Evolutionary conservation across 1,284 basidiomycete species (phyloP).

Genomic region (Farysia itapuensis): DNA sequence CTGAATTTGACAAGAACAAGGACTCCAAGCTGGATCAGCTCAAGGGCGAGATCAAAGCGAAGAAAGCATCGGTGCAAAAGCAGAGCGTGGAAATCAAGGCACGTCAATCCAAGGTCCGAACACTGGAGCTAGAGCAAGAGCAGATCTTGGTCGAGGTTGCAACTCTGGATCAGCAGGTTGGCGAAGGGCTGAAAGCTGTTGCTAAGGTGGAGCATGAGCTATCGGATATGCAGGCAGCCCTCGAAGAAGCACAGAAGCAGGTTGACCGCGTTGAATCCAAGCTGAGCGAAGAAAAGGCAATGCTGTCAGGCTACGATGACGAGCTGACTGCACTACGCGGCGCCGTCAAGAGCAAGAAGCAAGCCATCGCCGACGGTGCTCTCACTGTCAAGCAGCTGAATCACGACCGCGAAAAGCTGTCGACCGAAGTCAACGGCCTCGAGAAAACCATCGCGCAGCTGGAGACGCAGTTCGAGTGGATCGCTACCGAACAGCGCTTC

Average conservation of each 20-base stretch:
- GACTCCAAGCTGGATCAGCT: conserved; percentile 94
- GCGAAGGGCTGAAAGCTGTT: conserved; percentile 68
- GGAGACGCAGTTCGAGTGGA: conserved; percentile 86
- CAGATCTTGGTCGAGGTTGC: conserved; percentile 81
- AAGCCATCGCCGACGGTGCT: conserved; percentile 73
- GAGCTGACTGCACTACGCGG: conserved; percentile 81
- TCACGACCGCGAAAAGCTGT: conserved; percentile 64
- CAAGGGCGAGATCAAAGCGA: conserved; percentile 75
- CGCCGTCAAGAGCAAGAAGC: conserved; percentile 79
- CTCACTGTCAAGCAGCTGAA: conserved; percentile 68
- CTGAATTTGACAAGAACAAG: conserved; percentile 97
- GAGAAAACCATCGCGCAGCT: conserved; percentile 62
- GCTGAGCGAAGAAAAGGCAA: conserved; percentile 79
- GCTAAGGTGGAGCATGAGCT: conserved; percentile 71
- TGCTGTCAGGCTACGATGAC: conserved; percentile 81
- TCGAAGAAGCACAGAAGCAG: conserved; percentile 68
- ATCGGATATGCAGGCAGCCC: conserved; percentile 66
- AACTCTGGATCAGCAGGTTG: conserved; percentile 66
- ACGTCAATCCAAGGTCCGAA: conserved; percentile 84
- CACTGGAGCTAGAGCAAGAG: conserved; percentile 81
- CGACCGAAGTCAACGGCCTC: conserved; percentile 62
- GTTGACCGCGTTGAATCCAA: conserved; percentile 71
- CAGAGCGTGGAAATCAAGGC: conserved; percentile 79
- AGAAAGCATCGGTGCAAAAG: conserved; percentile 79
- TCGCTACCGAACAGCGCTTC: conserved; percentile 73